Base-by-base conservation (phyloP, 306 rosid genomes). In the Fagus crenata region DNA sequence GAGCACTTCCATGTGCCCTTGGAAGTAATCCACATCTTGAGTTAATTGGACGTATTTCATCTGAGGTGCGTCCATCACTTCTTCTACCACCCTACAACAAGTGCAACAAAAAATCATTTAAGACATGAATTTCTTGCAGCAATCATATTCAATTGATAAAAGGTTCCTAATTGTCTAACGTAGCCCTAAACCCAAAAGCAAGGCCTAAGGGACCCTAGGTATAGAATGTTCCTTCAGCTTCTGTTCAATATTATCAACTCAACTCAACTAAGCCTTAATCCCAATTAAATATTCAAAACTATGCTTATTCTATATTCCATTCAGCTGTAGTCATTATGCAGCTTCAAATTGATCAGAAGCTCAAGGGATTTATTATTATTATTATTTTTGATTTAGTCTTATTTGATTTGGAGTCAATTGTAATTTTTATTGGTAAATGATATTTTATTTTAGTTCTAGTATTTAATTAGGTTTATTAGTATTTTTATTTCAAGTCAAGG, bases 1-100 rank as follows among this genome's bases (percentile, higher is more conserved):
- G 97, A 41, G 99, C 81, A 86, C 99, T 92, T 78, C 99, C 99
- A 82, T 95, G 99, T 61, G 97, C 97, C 81, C 99, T 93, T 61
- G 99, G 99, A 84, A 95, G 89, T 78, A 95, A 84, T 15, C 97
- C 89, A 87, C 97, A 90, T 71, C 87, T 91, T 60, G 99, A 83
- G 84, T 88, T 81, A 64, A 95, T 89, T 75, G 97, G 90, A 42
- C 99, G 99, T 78, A 95, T 90, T 78, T 49, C 96, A 7, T 77
- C 77, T 36, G 90, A 91, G 33, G 89, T 81, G 65, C 99, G 85
- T 59, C 99, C 97, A 85, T 95, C 99, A 18, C 99, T 95, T 85
- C 99, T 92, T 85, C 85, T 92, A 41, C 96, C 99, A 33, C 93
- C 96, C 99, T 95, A 75, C 56, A 67, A 68, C 76, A 77, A 68